These are phyloP conservation scores for Akanthomyces lecanii DNA, from an alignment of 2,329 filamentous ascomycete species.

Conservation along the genomic window DNA sequence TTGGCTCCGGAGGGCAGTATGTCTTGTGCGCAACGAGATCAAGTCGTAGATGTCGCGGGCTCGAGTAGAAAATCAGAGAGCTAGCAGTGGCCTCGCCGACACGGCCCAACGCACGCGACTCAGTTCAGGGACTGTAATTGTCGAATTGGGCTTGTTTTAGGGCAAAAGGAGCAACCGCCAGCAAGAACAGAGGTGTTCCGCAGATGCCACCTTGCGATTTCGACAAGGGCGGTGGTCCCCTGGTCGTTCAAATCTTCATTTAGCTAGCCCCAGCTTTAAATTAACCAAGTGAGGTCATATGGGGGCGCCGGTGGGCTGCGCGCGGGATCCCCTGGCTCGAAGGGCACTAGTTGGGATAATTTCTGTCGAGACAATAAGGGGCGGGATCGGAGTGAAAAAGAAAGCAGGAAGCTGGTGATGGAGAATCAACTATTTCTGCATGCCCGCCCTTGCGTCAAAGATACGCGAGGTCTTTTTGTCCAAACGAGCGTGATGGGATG, in stretches of 20 bases:
- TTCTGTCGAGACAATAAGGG: neutral
- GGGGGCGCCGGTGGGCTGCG: slow-evolving; percentile 8
- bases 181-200: slow-evolving; percentile 3
- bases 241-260: slow-evolving; percentile 18
- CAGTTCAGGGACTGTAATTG: neutral
- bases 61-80: neutral
- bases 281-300: slow-evolving; percentile 16
- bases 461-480: no score
- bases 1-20: neutral
- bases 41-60: neutral
- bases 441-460: no score
- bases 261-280: slow-evolving; percentile 15
- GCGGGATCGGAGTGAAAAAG: neutral
- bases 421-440: no score
- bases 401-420: no score
- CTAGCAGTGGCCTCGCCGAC: neutral
- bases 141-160: neutral
- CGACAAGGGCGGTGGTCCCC: slow-evolving; percentile 17
- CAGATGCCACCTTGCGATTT: slow-evolving; percentile 31
- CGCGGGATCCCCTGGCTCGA: neutral
- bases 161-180: neutral
- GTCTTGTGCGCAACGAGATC: neutral
- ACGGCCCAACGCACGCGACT: neutral
- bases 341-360: neutral
- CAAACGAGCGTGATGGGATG: no score